Percentiles rank a stretch among this genome's conserved stretches.
Evolutionary conservation across 371 early-diverging fungal genomes (phyloP).

Genomic region (Apophysomyces trapeziformis): DNA sequence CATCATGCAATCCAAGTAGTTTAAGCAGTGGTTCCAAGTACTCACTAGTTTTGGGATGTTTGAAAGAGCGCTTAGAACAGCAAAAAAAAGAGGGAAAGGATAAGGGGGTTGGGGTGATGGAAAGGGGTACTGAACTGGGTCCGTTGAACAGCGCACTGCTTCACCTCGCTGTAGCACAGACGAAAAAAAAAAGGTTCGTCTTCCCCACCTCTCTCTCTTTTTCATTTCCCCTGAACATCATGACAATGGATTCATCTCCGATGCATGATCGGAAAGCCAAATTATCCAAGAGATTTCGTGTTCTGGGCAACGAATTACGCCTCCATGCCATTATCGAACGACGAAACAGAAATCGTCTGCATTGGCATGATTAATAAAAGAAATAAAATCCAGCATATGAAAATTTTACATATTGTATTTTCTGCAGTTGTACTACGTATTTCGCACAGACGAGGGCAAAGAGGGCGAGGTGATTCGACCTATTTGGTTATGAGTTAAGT

Average conservation of each 20-base stretch:
- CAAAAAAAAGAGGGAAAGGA: neutral
- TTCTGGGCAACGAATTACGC: neutral
- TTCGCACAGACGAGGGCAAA: conserved; percentile 2
- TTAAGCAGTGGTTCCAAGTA: neutral
- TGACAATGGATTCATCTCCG: conserved; percentile 9
- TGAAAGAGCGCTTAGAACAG: no score
- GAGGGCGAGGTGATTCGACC: conserved; percentile 7
- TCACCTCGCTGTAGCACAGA: conserved; percentile 2
- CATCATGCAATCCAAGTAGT: neutral
- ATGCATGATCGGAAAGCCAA: conserved; percentile 2
- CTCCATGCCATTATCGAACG: neutral
- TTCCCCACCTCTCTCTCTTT: conserved; percentile 3
- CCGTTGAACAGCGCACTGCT: neutral
- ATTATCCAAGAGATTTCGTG: neutral
- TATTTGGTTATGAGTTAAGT: neutral
- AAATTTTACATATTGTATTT: neutral
- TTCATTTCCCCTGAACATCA: conserved; percentile 9
- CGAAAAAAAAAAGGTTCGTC: neutral
- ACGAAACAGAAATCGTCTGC: neutral
- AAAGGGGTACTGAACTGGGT: conserved; percentile 10
- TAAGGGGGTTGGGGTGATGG: neutral
- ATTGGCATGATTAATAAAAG: neutral
- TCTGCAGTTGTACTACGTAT: neutral
- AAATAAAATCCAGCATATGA: conserved; percentile 4
- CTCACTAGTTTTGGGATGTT: no score